Base-by-base conservation (phyloP, 805 yeast genomes). In the Saccharomycopsis sp. region DNA sequence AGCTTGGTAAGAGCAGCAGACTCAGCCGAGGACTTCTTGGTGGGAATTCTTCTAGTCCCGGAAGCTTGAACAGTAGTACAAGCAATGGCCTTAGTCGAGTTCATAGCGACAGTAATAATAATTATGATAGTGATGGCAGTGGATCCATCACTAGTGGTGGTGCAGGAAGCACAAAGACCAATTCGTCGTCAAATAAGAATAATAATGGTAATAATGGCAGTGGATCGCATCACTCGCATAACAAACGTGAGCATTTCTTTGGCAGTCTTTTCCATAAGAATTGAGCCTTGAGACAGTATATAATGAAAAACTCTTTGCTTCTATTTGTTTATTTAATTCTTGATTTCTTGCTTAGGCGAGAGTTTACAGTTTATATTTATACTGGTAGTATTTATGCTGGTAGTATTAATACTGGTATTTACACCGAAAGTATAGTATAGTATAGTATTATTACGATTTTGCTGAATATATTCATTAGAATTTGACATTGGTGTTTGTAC, bases 181-280 rank as follows among this genome's bases (percentile, higher is more conserved):
- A 12, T 29, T 29, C 38, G 5, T 29, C 38, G 5, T 29, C 38
- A 5, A 29, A 29, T 29, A 5, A 29, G 19, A 44, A 19, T 12
- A 44, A 19, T 7, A 44, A 19, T 7, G 49, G 22, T 8, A 17
- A 17, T 12, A 17, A n/a, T 44, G 19, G 9, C 7, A 17, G 49
- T 8, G 22, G 49, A 17, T 35, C 41, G 8, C 41, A 35, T 35
- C 8, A 35, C 14, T 14, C 41, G 14, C 3, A 7, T 44, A 8
- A n/a, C 22, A 44, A 44, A 44, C 49, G 49, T 44, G 49, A 44
- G 8, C 49, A 44, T 44, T 44, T 44, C 49, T 44, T 44, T 44
- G 49, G 49, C 22, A 44, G 12, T 44, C 7, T 44, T 5, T 44
- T 44, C 49, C 49, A 44, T 17, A 44, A 44, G n/a, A n/a, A n/a